Percentiles rank a stretch among this genome's conserved stretches.
phyloP scores from a whole-genome alignment of 208 protist species.

The Trypanosoma lewisi region DNA sequence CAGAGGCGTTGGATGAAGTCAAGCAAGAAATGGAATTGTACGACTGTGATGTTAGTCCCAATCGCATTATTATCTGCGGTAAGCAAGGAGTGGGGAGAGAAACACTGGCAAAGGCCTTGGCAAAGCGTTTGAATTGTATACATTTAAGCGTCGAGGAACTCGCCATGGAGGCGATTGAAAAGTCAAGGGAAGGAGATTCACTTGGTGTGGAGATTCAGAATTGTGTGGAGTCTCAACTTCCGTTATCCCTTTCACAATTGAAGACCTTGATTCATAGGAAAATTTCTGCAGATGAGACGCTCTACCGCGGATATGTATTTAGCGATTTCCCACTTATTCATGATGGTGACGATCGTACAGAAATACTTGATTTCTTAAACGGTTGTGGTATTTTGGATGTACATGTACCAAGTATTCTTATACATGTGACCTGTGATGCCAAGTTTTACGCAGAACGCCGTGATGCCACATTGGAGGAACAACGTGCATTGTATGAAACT shows the following conservation, averaged over 20 bases:
- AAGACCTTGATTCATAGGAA: conserved; percentile 45
- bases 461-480: conserved; percentile 11
- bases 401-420: conserved; percentile 46
- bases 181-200: conserved; percentile 4
- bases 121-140: conserved; percentile 52
- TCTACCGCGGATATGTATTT: conserved; percentile 80
- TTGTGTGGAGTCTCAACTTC: conserved; percentile 25
- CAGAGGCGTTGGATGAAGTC: conserved; percentile 55
- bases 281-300: conserved; percentile 25
- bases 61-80: conserved; percentile 70
- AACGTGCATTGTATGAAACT: conserved; percentile 11
- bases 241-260: conserved; percentile 55
- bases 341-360: conserved; percentile 3
- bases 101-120: conserved; percentile 38
- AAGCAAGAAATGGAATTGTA: conserved; percentile 41
- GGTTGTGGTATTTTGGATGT: conserved; percentile 40
- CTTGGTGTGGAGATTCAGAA: conserved; percentile 37
- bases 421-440: conserved; percentile 52
- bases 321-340: conserved; percentile 45
- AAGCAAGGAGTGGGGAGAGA: conserved; percentile 53
- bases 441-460: conserved; percentile 39
- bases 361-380: conserved; percentile 31
- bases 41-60: conserved; percentile 30
- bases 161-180: conserved; percentile 26
- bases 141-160: conserved; percentile 71